Base-by-base conservation (phyloP, 257 asterid genomes). In the Rubia yunnanensis region DNA sequence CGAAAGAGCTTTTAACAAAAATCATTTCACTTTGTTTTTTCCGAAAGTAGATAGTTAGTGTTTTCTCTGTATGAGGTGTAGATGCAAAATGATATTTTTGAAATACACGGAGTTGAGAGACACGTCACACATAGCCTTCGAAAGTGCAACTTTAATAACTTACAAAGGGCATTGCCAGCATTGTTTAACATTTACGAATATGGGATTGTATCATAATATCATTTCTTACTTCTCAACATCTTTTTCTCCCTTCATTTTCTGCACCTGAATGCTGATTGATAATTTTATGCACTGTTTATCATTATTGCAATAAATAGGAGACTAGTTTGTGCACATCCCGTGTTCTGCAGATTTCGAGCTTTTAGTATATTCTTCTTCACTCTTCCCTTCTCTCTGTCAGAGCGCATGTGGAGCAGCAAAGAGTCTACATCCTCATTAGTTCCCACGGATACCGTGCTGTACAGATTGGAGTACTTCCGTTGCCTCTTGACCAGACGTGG, bases 401-500 rank as follows among this genome's bases (percentile, higher is more conserved):
- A 91, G 79, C 95, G 96, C 63, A 57, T 86, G 71, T 86, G 98
- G 96, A 88, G 94, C 72, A 35, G 70, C 49, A 67, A 11, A 71
- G 85, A 82, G 71, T 60, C 83, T 26, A 65, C 78, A 63, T 72
- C 84, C 18, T 75, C 84, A 22, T 35, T 10, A 59, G 72, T 70
- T 64, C 57, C 65, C 50, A 67, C 65, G 48, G 30, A 69, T 54
- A 71, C 70, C 1, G 83, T 77, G 49, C 55, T 83, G 72, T 68
- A 75, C 31, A 82, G 95, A 73, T 72, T 91, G 82, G 94, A 91
- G 75, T 82, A 85, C 69, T 88, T 91, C 46, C 88, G 96, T 7
- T 86, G 98, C 72, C 94, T 85, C 65, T 73, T 85, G 82, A 91
- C 86, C 7, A 86, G 86, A 71, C 95, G 96, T 6, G 94, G 98